phyloP scores from a whole-genome alignment of 2,329 filamentous ascomycete species.

The Phaeosphaeria sp. region DNA sequence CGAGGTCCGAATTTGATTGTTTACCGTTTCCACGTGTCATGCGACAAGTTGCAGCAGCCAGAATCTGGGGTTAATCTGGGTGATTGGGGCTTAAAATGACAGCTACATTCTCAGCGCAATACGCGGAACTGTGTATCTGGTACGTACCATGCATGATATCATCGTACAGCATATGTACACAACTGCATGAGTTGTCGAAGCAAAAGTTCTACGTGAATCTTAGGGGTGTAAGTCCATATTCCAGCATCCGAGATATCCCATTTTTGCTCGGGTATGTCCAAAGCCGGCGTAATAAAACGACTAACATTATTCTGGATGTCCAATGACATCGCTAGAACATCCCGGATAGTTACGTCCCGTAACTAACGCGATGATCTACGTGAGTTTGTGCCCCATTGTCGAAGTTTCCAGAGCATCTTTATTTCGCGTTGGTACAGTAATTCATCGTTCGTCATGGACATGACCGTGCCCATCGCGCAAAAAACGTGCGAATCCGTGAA shows the following conservation, averaged over 20 bases:
- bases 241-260: too few relatives aligned
- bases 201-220: background rate
- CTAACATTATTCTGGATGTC: too few relatives aligned
- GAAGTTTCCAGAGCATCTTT: background rate
- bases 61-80: conserved; percentile 6
- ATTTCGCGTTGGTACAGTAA: background rate
- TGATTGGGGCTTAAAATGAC: background rate
- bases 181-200: background rate
- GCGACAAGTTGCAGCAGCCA: conserved; percentile 3
- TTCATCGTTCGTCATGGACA: background rate
- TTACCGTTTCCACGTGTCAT: conserved; percentile 5
- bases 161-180: background rate
- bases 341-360: too few relatives aligned
- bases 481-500: background rate
- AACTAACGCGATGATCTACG: background rate
- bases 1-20: conserved; percentile 5
- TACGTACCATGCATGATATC: conserved; percentile 3
- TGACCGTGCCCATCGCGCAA: background rate
- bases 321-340: too few relatives aligned
- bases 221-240: too few relatives aligned
- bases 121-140: background rate
- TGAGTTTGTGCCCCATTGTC: background rate
- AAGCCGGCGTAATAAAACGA: too few relatives aligned
- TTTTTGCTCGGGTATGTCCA: too few relatives aligned
- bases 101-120: background rate